Evolutionary conservation across 306 rosid species (phyloP), one percentile per base, ranked within the genome.

Genomic region (Cicer cuneatum): DNA sequence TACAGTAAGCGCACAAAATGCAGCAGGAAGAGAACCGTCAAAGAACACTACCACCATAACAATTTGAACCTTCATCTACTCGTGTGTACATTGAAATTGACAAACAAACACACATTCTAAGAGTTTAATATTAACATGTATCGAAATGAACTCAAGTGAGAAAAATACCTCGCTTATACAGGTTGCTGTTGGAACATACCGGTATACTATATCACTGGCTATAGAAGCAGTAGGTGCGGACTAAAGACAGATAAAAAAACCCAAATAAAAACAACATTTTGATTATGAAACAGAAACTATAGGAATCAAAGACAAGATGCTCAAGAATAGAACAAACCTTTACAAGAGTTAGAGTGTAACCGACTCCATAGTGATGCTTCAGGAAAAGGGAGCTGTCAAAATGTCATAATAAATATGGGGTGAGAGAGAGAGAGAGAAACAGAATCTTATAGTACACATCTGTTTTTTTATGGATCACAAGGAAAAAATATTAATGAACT

Each of bases 281-380:
- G 57, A 80, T 67, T 24, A 41, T 38, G 60, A 74, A 68, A 63
- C 61, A 61, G 39, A 37, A 62, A 78, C 63, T 45, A 33, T 24
- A 77, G 48, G 77, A 54, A 76, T 76, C 63, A 58, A 11, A 75
- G 51, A 64, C 73, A 78, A 63, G 75, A 63, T 57, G 11, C 42
- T 64, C 19, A 56, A 45, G 76, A 60, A 62, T 10, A 49, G 78
- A 80, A 80, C 83, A 83, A 66, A 91, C 96, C 97, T 93, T 93
- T 72, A 88, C 98, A 67, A 93, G 84, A 59, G 98, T 93, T 42
- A 93, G 85, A 72, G 96, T 93, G 85, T 93, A 93, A 64, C 98
- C 98, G 69, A 93, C 98, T 68, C 98, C 98, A 45, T 89, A 93
- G 46, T 89, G 92, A 83, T 88, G 98, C 92, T 93, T 93, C 93